These are phyloP conservation scores for Coniochaeta hoffmannii DNA, from an alignment of 2,329 filamentous ascomycete species.

Conservation along the genomic window DNA sequence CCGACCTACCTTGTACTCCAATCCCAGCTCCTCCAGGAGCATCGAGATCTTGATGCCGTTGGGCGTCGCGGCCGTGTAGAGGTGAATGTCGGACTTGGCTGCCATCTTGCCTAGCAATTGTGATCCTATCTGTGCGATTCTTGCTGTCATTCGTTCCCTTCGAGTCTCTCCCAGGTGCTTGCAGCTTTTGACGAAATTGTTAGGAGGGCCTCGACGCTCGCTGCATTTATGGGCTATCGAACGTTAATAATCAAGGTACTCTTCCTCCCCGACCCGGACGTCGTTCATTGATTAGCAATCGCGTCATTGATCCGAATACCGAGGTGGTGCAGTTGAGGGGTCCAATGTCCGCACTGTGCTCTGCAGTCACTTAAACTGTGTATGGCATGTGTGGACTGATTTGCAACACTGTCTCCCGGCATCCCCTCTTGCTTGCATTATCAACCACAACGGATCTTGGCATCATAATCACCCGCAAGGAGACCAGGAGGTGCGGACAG, in stretches of 20 bases:
- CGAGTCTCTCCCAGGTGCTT: too few species aligned
- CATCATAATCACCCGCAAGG: too few species aligned
- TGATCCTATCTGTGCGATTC: conserved; percentile 4
- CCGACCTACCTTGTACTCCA: conserved; percentile 68
- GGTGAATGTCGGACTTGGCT: conserved; percentile 57
- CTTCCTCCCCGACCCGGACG: too few species aligned
- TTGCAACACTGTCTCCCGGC: neutral
- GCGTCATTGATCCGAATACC: conserved; percentile 1
- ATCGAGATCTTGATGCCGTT: conserved; percentile 91
- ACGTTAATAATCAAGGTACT: too few species aligned
- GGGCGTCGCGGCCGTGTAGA: conserved; percentile 78
- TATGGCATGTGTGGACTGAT: neutral
- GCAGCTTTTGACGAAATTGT: too few species aligned
- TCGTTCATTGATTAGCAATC: neutral
- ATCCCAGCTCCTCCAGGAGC: conserved; percentile 72
- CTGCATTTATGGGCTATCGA: too few species aligned
- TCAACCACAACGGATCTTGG: too few species aligned
- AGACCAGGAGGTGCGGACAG: too few species aligned
- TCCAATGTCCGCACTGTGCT: neutral
- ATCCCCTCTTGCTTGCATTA: neutral
- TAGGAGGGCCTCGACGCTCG: neutral
- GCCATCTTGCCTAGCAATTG: conserved; percentile 30
- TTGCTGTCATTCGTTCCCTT: neutral
- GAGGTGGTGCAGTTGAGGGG: neutral
- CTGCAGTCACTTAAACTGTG: neutral